phyloP scores from a whole-genome alignment of 1,284 basidiomycete genomes.

The Tilletia walkeri region DNA sequence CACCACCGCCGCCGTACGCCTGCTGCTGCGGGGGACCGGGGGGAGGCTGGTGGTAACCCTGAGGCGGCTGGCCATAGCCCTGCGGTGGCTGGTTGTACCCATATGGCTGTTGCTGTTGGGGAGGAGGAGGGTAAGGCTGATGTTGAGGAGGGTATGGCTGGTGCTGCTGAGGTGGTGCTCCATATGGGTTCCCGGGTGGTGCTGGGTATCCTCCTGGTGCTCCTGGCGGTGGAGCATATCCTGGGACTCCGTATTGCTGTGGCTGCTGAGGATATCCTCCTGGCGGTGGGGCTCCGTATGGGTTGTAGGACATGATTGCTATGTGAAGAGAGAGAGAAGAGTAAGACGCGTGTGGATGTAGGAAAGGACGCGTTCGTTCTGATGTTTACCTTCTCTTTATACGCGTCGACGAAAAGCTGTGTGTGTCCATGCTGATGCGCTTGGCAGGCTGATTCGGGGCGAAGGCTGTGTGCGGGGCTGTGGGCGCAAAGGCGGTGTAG shows the following conservation, averaged over 20 bases:
- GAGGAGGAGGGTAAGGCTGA: not conserved
- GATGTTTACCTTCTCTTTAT: no score
- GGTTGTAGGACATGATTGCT: not conserved
- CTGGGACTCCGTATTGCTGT: not conserved
- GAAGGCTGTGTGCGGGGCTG: no score
- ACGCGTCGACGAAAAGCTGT: no score
- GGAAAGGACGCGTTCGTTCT: no score
- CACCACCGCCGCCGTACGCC: not conserved
- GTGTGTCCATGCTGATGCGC: no score
- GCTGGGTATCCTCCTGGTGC: not conserved
- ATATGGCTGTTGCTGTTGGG: conserved; percentile 13
- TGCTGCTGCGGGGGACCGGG: not conserved
- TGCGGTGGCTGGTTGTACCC: not conserved
- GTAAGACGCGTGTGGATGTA: no score
- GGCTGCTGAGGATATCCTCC: conserved; percentile 2
- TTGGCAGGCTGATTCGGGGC: no score
- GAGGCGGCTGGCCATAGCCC: conserved; percentile 8
- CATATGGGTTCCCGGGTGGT: not conserved
- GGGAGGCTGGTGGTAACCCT: not conserved
- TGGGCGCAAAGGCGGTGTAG: no score
- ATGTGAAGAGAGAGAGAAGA: no score
- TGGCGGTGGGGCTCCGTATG: conserved; percentile 7
- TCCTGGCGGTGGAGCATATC: not conserved
- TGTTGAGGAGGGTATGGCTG: conserved; percentile 8
- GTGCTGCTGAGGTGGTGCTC: not conserved